Percentiles rank a stretch among this genome's conserved stretches.
Conservation (phyloP, 768 basidiomycete genomes). For the Serendipita sp. region DNA sequence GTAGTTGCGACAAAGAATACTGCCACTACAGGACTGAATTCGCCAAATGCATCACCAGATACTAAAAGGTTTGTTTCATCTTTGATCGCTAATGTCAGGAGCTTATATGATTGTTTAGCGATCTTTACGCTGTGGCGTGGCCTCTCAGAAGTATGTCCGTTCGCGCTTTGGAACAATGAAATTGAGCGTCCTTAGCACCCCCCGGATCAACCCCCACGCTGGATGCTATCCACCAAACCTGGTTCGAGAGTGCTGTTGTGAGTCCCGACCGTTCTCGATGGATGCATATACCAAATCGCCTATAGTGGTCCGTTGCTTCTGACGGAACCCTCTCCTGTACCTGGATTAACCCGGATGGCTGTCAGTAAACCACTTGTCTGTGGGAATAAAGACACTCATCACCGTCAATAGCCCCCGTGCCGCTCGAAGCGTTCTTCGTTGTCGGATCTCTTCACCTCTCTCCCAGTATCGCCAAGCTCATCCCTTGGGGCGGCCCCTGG, state of each 20-base stretch:
- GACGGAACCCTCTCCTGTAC: not conserved
- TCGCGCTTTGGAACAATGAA: not conserved
- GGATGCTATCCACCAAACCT: not conserved
- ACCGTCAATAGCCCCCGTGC: not conserved
- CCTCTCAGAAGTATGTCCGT: not conserved
- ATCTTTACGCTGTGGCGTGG: not conserved
- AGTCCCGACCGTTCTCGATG: not conserved
- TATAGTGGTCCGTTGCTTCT: not conserved
- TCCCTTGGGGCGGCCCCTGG: constrained; percentile 1
- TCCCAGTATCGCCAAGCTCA: not conserved
- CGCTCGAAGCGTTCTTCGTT: not conserved
- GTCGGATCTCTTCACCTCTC: not conserved
- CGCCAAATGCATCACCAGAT: not conserved
- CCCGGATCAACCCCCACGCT: not conserved
- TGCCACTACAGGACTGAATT: not conserved
- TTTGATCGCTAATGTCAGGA: not conserved
- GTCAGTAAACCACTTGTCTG: not conserved
- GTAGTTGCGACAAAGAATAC: not conserved
- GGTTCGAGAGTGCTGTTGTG: constrained; percentile 7
- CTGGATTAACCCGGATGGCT: constrained; percentile 4
- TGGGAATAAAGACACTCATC: not conserved
- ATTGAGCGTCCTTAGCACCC: not conserved
- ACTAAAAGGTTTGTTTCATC: not conserved
- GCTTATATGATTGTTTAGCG: not conserved
- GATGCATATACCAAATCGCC: not conserved